Percentiles rank a stretch among this genome's conserved stretches.
Conservation (phyloP, 2,329 filamentous ascomycete species). For the Neocucurbitaria cava region DNA sequence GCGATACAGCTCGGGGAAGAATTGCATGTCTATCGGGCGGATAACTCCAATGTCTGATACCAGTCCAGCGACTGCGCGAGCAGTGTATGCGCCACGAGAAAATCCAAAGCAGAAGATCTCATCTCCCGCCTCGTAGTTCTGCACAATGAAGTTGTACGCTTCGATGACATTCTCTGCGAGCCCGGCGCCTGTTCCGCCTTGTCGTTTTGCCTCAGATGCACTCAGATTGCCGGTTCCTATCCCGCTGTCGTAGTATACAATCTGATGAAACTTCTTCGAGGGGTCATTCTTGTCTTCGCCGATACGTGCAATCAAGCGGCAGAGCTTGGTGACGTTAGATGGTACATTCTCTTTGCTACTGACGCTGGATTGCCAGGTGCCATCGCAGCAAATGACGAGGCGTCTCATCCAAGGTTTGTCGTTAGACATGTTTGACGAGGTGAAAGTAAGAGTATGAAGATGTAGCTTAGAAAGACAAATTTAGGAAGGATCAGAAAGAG, state of each 20-base stretch:
- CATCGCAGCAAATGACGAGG: constrained; percentile 47
- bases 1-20: constrained; percentile 54
- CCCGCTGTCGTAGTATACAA: constrained; percentile 47
- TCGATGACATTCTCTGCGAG: constrained; percentile 58
- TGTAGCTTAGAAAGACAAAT: not conserved
- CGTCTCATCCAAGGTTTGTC: constrained; percentile 40
- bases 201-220: constrained; percentile 30
- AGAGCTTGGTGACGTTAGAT: constrained; percentile 47
- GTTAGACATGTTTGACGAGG: constrained; percentile 16
- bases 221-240: constrained; percentile 44
- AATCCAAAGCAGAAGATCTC: constrained; percentile 58
- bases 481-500: not conserved
- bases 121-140: constrained; percentile 58
- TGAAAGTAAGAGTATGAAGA: not conserved
- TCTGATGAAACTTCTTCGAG: constrained; percentile 41
- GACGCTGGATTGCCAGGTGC: constrained; percentile 47
- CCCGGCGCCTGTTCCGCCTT: constrained; percentile 54
- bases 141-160: constrained; percentile 58
- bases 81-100: constrained; percentile 57
- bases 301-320: constrained; percentile 40
- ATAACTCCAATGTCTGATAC: constrained; percentile 57
- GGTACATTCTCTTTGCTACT: constrained; percentile 39
- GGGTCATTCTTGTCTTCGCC: constrained; percentile 30
- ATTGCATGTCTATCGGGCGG: constrained; percentile 52
- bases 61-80: constrained; percentile 51